A percentile compares a stretch with the other conserved stretches of the same genome.
phyloP scores from a whole-genome alignment of 1,139 yeast species.

The Hanseniaspora sp. region DNA sequence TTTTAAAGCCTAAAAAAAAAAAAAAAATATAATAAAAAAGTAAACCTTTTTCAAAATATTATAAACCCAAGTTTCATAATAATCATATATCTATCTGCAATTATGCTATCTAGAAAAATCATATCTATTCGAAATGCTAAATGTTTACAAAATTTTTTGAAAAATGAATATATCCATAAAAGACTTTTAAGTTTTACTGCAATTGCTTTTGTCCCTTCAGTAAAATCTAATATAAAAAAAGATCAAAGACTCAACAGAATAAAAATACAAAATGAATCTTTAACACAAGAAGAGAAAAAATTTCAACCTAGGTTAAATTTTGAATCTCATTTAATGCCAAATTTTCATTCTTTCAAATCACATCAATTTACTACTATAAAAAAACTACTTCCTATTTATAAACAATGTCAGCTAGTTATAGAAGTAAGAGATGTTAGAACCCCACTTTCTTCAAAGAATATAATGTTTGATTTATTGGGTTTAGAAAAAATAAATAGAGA shows the following conservation, averaged over 20 bases:
- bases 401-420: conserved; percentile 68
- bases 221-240: conserved; percentile 3
- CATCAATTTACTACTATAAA: conserved; percentile 78
- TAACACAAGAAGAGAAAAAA: not conserved
- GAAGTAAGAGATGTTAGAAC: conserved; percentile 86
- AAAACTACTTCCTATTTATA: conserved; percentile 56
- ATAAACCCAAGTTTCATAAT: too few relatives aligned
- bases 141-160: too few relatives aligned
- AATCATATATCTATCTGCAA: too few relatives aligned
- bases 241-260: not conserved
- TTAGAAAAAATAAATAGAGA: conserved; percentile 34
- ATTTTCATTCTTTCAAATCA: conserved; percentile 48
- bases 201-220: not conserved
- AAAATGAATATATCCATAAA: not conserved
- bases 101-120: too few relatives aligned
- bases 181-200: not conserved
- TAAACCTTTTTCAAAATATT: too few relatives aligned
- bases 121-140: too few relatives aligned
- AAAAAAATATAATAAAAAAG: too few relatives aligned
- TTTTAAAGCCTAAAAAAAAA: not conserved
- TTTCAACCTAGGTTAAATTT: conserved; percentile 7
- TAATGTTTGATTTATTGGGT: conserved; percentile 59
- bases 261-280: not conserved
- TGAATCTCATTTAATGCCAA: conserved; percentile 3
- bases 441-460: conserved; percentile 74